Percentiles rank a stretch among this genome's conserved stretches.
phyloP scores from a whole-genome alignment of 1,139 yeast species.

The Candida labiduridarum region DNA sequence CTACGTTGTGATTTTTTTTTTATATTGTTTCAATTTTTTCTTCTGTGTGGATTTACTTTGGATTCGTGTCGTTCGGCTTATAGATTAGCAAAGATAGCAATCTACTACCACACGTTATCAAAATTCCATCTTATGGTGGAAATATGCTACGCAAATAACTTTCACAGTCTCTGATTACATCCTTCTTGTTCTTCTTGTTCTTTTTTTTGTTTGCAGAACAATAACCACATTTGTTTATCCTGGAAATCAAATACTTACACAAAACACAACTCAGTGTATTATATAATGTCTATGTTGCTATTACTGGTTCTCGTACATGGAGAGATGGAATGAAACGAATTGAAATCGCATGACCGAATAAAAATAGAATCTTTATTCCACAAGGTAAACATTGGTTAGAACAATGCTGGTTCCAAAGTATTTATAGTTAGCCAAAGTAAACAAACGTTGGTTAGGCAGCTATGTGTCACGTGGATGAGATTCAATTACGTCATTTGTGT shows the following conservation, averaged over 20 bases:
- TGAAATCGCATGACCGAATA: neutral
- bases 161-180: neutral
- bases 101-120: neutral
- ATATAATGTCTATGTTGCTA: neutral
- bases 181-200: neutral
- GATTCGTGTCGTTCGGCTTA: neutral
- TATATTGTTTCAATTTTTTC: no score
- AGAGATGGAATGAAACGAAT: neutral
- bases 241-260: constrained; percentile 3
- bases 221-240: neutral
- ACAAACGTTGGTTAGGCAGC: neutral
- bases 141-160: neutral
- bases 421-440: neutral
- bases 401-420: neutral
- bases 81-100: neutral
- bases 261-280: neutral
- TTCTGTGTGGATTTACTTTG: neutral
- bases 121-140: neutral
- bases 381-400: neutral
- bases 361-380: neutral
- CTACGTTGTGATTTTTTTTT: neutral
- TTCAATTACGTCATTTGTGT: neutral
- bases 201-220: neutral
- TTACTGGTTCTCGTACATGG: neutral
- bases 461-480: neutral